A percentile compares a stretch with the other conserved stretches of the same genome.
Conservation (phyloP, 371 early-diverging fungal species). For the Mucor lusitanicus region DNA sequence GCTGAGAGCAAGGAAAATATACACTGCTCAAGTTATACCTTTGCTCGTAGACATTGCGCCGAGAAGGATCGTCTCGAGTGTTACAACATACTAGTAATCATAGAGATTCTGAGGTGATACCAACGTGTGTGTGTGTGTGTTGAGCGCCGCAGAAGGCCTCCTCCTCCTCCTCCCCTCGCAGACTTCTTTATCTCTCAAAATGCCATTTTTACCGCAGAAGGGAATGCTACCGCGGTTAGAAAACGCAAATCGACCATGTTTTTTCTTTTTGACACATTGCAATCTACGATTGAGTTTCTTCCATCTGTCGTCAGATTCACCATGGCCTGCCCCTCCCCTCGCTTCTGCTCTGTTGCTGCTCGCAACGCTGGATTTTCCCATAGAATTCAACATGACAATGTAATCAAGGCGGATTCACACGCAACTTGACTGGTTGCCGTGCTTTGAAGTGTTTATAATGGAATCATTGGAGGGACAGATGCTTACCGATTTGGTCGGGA, state of each 20-base stretch:
- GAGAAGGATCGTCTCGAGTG: not conserved
- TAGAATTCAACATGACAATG: not conserved
- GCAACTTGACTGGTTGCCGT: conserved; percentile 15
- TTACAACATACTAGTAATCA: not conserved
- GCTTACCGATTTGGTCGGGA: conserved; percentile 21
- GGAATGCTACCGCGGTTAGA: conserved; percentile 23
- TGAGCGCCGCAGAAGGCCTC: not conserved
- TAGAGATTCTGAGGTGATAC: not conserved
- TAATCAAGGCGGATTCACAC: conserved; percentile 8
- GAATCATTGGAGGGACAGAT: not conserved
- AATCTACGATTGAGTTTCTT: conserved; percentile 2
- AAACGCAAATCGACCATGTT: not conserved
- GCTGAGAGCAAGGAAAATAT: not conserved
- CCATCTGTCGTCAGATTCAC: not conserved
- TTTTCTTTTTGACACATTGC: conserved; percentile 3
- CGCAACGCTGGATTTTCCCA: not conserved
- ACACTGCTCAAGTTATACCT: not conserved
- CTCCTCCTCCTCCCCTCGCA: not conserved
- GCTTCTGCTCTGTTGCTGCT: not conserved
- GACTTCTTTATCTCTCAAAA: not conserved
- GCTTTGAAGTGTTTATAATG: not conserved
- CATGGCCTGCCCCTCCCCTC: not conserved
- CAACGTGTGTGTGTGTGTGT: not conserved
- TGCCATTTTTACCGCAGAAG: conserved; percentile 17
- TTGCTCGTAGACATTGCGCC: not conserved